Evolutionary conservation across 2,329 filamentous ascomycete genomes (phyloP).

Genomic region (Zalaria sp.): DNA sequence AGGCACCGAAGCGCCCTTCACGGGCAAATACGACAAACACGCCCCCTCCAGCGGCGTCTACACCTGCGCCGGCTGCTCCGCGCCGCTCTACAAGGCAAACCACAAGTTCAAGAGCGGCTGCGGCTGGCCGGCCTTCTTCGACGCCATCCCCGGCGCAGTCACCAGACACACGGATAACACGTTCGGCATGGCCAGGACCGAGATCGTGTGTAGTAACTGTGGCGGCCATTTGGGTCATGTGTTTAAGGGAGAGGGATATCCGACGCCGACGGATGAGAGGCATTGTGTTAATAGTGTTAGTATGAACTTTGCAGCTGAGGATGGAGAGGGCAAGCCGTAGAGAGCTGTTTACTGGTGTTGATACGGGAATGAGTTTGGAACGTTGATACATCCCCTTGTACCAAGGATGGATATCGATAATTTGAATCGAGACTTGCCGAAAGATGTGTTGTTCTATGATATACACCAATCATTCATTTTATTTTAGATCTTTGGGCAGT

Average conservation of each 20-base stretch:
- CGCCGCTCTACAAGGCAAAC: slow-evolving; percentile 79
- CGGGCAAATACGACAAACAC: slow-evolving; percentile 81
- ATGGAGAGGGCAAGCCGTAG: slow-evolving; percentile 12
- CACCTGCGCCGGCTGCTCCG: slow-evolving; percentile 70
- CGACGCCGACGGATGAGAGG: slow-evolving; percentile 82
- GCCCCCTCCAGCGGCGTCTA: slow-evolving; percentile 64
- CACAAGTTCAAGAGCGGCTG: slow-evolving; percentile 96
- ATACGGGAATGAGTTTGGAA: no score
- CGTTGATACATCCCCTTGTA: no score
- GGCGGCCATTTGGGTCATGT: slow-evolving; percentile 86
- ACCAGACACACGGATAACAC: slow-evolving; percentile 63
- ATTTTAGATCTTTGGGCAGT: no score
- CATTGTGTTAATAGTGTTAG: slow-evolving; percentile 95
- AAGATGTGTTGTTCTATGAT: no score
- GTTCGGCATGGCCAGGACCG: slow-evolving; percentile 72
- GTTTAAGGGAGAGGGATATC: slow-evolving; percentile 76
- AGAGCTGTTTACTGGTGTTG: no score
- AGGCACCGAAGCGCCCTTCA: slow-evolving; percentile 71
- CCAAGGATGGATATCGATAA: no score
- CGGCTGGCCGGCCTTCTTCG: slow-evolving; percentile 97
- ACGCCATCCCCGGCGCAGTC: slow-evolving; percentile 83
- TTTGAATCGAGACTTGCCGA: no score
- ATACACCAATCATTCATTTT: no score
- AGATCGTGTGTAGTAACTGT: slow-evolving; percentile 91
- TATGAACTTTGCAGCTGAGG: slow-evolving; percentile 49